phyloP scores from a whole-genome alignment of 768 basidiomycete species.

The Trametes punicea region DNA sequence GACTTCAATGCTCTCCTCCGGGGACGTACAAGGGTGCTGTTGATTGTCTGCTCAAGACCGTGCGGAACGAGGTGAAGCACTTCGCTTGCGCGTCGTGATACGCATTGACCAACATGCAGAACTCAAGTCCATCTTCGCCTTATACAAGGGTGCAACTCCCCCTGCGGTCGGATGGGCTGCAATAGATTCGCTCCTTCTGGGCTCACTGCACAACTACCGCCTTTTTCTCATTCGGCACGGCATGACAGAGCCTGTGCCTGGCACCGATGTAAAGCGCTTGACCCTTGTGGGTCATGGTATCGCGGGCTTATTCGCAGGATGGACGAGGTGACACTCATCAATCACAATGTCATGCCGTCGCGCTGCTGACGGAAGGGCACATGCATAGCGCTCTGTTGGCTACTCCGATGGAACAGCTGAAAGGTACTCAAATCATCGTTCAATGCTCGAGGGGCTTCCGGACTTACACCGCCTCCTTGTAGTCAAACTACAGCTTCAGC shows the following conservation, averaged over 20 bases:
- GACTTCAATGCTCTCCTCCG: conserved; percentile 64
- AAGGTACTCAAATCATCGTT: conserved; percentile 33
- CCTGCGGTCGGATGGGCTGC: conserved; percentile 73
- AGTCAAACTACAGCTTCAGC: conserved; percentile 69
- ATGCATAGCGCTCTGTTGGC: conserved; percentile 65
- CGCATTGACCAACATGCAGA: not conserved
- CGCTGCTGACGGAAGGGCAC: conserved; percentile 1
- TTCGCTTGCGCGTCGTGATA: not conserved
- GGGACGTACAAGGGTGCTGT: conserved; percentile 61
- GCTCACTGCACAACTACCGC: conserved; percentile 71
- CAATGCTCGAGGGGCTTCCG: conserved; percentile 14
- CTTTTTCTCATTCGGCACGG: conserved; percentile 51
- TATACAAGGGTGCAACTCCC: conserved; percentile 75
- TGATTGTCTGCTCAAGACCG: conserved; percentile 53
- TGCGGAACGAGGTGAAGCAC: conserved; percentile 53
- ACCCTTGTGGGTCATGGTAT: conserved; percentile 63
- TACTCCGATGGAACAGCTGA: conserved; percentile 76
- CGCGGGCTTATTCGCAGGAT: conserved; percentile 65
- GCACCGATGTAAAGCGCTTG: conserved; percentile 46
- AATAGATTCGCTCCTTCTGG: conserved; percentile 67
- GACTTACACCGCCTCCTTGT: no score
- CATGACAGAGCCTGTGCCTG: conserved; percentile 49
- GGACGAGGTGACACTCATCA: conserved; percentile 50
- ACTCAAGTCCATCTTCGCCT: conserved; percentile 51
- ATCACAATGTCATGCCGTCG: not conserved